Evolutionary conservation across 1,139 yeast genomes (phyloP).

Genomic region (Magnusiomyces fungicola): DNA sequence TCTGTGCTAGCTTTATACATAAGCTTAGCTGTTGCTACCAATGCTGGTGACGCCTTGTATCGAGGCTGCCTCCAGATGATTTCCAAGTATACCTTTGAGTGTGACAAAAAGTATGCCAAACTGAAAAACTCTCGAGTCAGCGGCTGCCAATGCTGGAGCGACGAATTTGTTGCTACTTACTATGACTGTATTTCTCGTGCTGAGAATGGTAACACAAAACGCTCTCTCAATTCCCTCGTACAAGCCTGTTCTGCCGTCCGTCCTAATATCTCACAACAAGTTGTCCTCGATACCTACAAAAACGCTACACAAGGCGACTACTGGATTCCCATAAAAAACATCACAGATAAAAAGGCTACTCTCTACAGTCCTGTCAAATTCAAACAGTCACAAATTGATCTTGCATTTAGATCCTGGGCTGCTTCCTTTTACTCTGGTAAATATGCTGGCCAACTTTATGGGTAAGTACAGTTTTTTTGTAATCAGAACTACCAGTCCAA

Average conservation of each 20-base stretch:
- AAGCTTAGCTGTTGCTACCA: background rate
- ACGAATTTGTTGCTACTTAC: conserved; percentile 10
- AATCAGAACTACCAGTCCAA: background rate
- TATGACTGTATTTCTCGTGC: conserved; percentile 7
- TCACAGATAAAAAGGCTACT: conserved; percentile 1
- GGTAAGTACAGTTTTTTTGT: background rate
- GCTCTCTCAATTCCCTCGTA: background rate
- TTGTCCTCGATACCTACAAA: background rate
- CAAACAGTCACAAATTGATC: background rate
- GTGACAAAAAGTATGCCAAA: background rate
- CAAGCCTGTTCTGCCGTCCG: background rate
- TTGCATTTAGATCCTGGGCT: background rate
- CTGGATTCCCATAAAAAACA: conserved; percentile 5
- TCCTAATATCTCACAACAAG: background rate
- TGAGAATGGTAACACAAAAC: conserved; percentile 4
- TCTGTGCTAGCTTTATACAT: background rate
- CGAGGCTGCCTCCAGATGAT: background rate
- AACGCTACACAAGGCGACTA: conserved; percentile 1
- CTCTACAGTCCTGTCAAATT: conserved; percentile 2
- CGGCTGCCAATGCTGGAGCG: conserved; percentile 4
- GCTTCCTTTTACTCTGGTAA: conserved; percentile 1
- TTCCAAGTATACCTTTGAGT: background rate
- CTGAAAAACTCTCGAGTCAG: background rate
- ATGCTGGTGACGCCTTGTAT: background rate
- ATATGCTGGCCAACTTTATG: conserved; percentile 4